Evolutionary conservation across 805 yeast species (phyloP).

Genomic region (Yarrowia divulgata): DNA sequence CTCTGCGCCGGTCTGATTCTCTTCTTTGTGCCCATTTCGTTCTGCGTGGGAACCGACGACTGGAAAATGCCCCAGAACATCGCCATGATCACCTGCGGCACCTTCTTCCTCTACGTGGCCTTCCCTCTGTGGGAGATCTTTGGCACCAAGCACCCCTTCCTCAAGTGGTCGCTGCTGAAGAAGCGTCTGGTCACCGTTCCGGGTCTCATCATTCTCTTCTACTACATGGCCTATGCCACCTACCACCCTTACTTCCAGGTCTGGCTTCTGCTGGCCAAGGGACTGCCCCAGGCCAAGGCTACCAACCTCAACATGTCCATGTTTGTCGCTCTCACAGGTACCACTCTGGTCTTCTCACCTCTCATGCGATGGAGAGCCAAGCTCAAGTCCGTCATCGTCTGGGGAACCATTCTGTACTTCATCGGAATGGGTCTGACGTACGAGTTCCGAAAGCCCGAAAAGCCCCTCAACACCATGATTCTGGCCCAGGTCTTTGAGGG

Average conservation of each 20-base stretch:
- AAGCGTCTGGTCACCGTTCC: conserved; percentile 16
- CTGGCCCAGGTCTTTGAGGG: conserved; percentile 35
- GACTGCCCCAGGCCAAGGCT: conserved; percentile 19
- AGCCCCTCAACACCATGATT: conserved; percentile 31
- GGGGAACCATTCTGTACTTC: conserved; percentile 31
- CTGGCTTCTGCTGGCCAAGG: conserved; percentile 34
- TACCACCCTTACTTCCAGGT: conserved; percentile 34
- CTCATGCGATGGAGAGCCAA: conserved; percentile 36
- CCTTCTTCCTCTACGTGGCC: conserved; percentile 12
- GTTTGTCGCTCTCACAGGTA: conserved; percentile 21
- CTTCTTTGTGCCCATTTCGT: conserved; percentile 33
- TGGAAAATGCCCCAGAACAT: conserved; percentile 37
- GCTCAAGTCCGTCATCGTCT: conserved; percentile 35
- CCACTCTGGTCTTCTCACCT: conserved; percentile 16
- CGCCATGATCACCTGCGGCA: conserved; percentile 32
- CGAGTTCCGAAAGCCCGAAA: conserved; percentile 37
- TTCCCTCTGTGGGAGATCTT: conserved; percentile 24
- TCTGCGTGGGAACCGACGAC: conserved; percentile 18
- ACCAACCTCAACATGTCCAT: conserved; percentile 31
- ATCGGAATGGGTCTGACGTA: conserved; percentile 30
- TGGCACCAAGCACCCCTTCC: conserved; percentile 20
- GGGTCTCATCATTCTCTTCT: conserved; percentile 27
- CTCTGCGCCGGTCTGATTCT: conserved; percentile 33
- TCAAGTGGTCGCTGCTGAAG: conserved; percentile 24
- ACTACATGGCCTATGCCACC: conserved; percentile 29